Percentiles rank a stretch among this genome's conserved stretches.
Conservation (phyloP, 176 grass and related monocot genomes). For the bread wheat (Triticum aestivum) region DNA sequence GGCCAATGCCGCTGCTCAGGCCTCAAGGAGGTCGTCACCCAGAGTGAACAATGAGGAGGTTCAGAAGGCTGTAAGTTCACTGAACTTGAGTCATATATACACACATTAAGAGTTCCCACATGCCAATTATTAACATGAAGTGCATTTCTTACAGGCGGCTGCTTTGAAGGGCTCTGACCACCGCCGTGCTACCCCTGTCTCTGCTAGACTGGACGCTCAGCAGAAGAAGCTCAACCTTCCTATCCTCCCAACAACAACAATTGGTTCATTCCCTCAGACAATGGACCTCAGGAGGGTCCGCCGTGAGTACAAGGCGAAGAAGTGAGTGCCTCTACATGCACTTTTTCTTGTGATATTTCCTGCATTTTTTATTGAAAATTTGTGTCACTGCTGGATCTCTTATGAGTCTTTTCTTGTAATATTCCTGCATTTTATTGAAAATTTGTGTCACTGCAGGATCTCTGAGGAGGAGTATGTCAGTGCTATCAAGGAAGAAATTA, state of each 20-base stretch:
- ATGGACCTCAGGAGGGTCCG: constrained; percentile 88
- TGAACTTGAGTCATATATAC: not conserved
- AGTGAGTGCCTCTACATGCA: constrained; percentile 41
- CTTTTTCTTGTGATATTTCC: not conserved
- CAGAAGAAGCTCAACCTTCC: constrained; percentile 98
- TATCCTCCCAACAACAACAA: constrained; percentile 86
- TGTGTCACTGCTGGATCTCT: constrained; percentile 48
- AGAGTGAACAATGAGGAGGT: constrained; percentile 95
- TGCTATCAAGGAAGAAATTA: constrained; percentile 93
- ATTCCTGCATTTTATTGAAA: constrained; percentile 24
- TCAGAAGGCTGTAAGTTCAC: constrained; percentile 78
- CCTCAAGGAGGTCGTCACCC: constrained; percentile 82
- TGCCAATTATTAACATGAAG: constrained; percentile 25
- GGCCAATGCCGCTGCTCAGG: constrained; percentile 79
- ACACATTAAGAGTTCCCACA: not conserved
- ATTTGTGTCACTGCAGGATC: constrained; percentile 47
- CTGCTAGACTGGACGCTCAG: constrained; percentile 75
- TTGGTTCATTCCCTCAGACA: constrained; percentile 95
- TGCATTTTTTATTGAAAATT: not conserved
- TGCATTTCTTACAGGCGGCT: constrained; percentile 64
- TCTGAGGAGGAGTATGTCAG: constrained; percentile 72
- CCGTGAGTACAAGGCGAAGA: constrained; percentile 93
- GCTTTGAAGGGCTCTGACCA: constrained; percentile 92
- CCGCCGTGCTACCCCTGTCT: constrained; percentile 74
- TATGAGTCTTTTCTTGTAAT: constrained; percentile 30